A percentile compares a stretch with the other conserved stretches of the same genome.
Conservation (phyloP, 495 filamentous ascomycete genomes). For the Penicillium atrosanguineum region DNA sequence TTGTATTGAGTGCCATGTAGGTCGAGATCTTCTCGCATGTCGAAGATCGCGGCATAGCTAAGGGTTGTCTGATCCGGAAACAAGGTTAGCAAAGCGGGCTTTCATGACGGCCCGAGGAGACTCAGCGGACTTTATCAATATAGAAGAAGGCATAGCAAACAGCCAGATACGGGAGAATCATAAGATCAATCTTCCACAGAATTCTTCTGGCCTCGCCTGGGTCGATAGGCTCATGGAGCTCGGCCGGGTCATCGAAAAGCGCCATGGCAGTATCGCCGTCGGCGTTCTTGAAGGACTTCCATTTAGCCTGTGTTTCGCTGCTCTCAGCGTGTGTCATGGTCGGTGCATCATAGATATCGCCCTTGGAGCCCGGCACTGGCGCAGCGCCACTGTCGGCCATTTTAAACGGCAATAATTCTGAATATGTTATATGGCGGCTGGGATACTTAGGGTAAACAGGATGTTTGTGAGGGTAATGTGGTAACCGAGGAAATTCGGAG, state of each 20-base stretch:
- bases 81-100: neutral
- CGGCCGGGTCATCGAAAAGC: constrained; percentile 40
- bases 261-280: constrained; percentile 48
- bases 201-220: constrained; percentile 47
- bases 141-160: constrained; percentile 62
- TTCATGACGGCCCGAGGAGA: neutral
- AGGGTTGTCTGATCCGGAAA: constrained; percentile 43
- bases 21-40: constrained; percentile 47
- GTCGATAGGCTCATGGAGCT: constrained; percentile 46
- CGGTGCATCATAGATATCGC: constrained; percentile 20
- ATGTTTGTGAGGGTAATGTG: neutral
- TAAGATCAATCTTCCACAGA: constrained; percentile 55
- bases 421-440: neutral
- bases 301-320: constrained; percentile 21
- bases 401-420: neutral
- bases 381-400: constrained; percentile 15
- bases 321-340: constrained; percentile 28
- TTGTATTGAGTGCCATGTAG: constrained; percentile 49
- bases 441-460: neutral
- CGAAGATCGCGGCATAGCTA: constrained; percentile 59
- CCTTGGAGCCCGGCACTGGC: constrained; percentile 22
- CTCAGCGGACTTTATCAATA: constrained; percentile 49
- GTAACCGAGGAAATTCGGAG: neutral
- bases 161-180: constrained; percentile 49
- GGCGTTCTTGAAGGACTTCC: constrained; percentile 24